These are phyloP conservation scores for Colletotrichum tanaceti DNA, from an alignment of 2,329 filamentous ascomycete genomes.

Conservation along the genomic window DNA sequence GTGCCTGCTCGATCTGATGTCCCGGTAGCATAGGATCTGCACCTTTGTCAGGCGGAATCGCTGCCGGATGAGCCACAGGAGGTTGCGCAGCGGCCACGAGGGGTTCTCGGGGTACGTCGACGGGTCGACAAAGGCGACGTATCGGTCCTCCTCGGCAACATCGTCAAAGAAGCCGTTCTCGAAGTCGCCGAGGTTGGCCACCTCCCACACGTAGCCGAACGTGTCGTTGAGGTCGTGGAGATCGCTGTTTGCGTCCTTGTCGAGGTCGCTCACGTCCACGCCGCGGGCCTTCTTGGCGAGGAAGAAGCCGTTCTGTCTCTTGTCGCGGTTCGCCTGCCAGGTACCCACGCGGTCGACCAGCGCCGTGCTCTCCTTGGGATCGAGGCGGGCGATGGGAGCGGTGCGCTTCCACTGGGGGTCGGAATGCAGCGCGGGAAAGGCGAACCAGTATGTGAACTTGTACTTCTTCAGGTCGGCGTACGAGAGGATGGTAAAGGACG, in stretches of 20 bases:
- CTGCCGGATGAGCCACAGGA: conserved; percentile 85
- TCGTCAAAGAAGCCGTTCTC: conserved; percentile 89
- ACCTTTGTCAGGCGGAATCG: conserved; percentile 81
- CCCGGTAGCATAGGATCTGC: conserved; percentile 91
- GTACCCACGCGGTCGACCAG: conserved; percentile 87
- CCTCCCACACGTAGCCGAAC: conserved; percentile 75
- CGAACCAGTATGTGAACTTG: conserved; percentile 98
- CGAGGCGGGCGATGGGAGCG: conserved; percentile 66
- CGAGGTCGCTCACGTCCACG: conserved; percentile 40
- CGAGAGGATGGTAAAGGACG: conserved; percentile 88
- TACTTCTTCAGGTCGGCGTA: conserved; percentile 98
- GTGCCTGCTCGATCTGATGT: conserved; percentile 80
- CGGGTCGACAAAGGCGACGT: conserved; percentile 89
- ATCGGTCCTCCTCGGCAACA: conserved; percentile 78
- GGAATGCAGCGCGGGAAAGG: conserved; percentile 92
- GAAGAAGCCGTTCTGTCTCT: conserved; percentile 93
- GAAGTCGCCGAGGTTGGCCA: conserved; percentile 80
- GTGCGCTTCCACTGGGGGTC: conserved; percentile 82
- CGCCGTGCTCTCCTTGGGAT: conserved; percentile 76
- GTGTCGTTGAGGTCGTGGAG: conserved; percentile 40
- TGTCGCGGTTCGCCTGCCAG: conserved; percentile 84
- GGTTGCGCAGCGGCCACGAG: conserved; percentile 92
- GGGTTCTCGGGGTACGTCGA: conserved; percentile 90
- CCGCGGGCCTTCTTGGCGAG: conserved; percentile 80
- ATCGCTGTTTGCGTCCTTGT: conserved; percentile 39